Conservation (phyloP, 495 filamentous ascomycete genomes). For the Annulohypoxylon moriforme region DNA sequence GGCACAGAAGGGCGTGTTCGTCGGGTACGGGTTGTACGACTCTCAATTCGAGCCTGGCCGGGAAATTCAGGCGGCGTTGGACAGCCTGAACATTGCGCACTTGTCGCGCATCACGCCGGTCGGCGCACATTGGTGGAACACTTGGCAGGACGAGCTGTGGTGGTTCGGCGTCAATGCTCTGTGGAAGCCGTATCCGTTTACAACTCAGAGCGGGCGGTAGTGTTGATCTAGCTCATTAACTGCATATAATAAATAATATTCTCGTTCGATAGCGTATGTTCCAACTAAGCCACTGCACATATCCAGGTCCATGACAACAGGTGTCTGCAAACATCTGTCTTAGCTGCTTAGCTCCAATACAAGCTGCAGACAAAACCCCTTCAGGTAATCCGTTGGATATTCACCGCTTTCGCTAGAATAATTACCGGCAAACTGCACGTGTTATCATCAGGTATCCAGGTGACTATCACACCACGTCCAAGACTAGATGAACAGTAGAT, state of each 20-base stretch:
- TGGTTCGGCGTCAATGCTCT: conserved; percentile 50
- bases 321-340: not conserved
- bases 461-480: conserved; percentile 21
- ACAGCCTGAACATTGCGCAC: conserved; percentile 26
- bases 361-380: not conserved
- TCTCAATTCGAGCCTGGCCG: conserved; percentile 39
- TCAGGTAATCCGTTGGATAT: not conserved
- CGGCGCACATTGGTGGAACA: conserved; percentile 51
- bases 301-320: not conserved
- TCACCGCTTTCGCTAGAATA: not conserved
- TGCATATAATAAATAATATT: not conserved
- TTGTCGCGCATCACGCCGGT: conserved; percentile 46
- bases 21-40: conserved; percentile 49
- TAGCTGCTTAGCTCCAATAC: not conserved
- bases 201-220: conserved; percentile 26
- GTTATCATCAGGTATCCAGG: conserved; percentile 8
- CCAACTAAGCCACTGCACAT: not conserved
- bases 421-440: conserved; percentile 1
- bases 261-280: conserved; percentile 17
- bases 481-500: not conserved
- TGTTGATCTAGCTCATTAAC: not conserved
- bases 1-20: conserved; percentile 43
- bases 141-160: conserved; percentile 53
- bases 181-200: conserved; percentile 48
- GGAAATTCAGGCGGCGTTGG: conserved; percentile 45